phyloP scores from a whole-genome alignment of 495 filamentous ascomycete genomes.

The Tuber umbilicatum region DNA sequence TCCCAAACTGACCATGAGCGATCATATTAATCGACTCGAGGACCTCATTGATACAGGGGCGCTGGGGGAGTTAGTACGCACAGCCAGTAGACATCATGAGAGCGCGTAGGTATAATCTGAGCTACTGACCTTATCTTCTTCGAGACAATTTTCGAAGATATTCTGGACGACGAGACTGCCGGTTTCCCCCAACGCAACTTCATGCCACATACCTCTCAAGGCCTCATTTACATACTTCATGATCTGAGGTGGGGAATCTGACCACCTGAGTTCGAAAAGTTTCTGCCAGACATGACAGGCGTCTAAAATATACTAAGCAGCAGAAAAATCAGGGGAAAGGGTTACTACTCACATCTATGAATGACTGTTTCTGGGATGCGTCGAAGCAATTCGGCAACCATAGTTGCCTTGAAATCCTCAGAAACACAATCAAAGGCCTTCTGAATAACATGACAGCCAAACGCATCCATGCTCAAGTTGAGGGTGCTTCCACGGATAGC shows the following conservation, averaged over 20 bases:
- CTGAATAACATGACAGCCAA: constrained; percentile 96
- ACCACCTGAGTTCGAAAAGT: constrained; percentile 97
- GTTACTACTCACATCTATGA: constrained; percentile 58
- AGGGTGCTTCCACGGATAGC: constrained; percentile 92
- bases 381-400: constrained; percentile 94
- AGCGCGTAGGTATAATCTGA: neutral
- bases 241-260: constrained; percentile 87
- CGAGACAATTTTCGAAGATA: constrained; percentile 97
- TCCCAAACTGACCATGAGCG: constrained; percentile 96
- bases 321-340: neutral
- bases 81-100: constrained; percentile 7
- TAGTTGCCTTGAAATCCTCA: constrained; percentile 93
- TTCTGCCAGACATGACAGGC: constrained; percentile 99
- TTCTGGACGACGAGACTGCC: constrained; percentile 97
- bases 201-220: constrained; percentile 94
- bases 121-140: constrained; percentile 84
- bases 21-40: constrained; percentile 89
- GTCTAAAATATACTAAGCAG: constrained; percentile 45
- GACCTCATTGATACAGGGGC: constrained; percentile 93
- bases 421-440: constrained; percentile 97
- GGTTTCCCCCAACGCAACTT: constrained; percentile 93
- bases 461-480: constrained; percentile 93
- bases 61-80: constrained; percentile 53
- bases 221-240: constrained; percentile 98
- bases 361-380: constrained; percentile 96